A percentile compares a stretch with the other conserved stretches of the same genome.
Evolutionary conservation across 768 basidiomycete species (phyloP).

Genomic region (Plicaturopsis crispa): DNA sequence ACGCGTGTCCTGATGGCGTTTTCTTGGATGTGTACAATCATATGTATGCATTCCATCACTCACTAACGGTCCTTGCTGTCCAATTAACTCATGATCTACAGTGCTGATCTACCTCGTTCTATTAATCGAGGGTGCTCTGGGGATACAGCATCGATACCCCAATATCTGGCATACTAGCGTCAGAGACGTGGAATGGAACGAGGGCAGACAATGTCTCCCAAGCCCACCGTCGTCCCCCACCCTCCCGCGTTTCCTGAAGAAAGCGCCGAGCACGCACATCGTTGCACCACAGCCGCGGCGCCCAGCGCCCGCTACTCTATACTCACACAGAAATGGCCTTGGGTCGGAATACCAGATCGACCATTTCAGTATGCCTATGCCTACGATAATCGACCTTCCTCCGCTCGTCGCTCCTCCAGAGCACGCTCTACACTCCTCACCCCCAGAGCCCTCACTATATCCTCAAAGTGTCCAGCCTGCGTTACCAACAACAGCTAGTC

Average conservation of each 20-base stretch:
- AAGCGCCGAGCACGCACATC: conserved; percentile 27
- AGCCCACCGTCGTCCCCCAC: conserved; percentile 28
- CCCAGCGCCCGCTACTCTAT: conserved; percentile 14
- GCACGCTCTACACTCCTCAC: conserved; percentile 5
- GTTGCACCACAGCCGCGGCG: conserved; percentile 37
- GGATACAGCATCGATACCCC: conserved; percentile 34
- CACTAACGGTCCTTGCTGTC: conserved; percentile 1
- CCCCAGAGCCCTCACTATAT: conserved; percentile 23
- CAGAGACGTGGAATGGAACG: conserved; percentile 31
- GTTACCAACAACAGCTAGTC: conserved; percentile 7
- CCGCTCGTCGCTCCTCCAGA: conserved; percentile 12
- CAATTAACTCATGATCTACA: conserved; percentile 16
- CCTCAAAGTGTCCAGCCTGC: conserved; percentile 19
- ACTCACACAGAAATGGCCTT: conserved; percentile 31
- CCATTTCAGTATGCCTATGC: conserved; percentile 23
- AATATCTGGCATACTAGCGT: conserved; percentile 45
- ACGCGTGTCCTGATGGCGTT: conserved; percentile 50
- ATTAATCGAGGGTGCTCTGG: conserved; percentile 35
- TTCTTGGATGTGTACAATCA: conserved; percentile 41
- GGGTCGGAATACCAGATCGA: conserved; percentile 41
- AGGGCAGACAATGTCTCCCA: conserved; percentile 18
- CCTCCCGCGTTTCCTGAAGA: conserved; percentile 25
- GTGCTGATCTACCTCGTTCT: conserved; percentile 53
- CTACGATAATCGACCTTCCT: conserved; percentile 14
- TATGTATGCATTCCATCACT: conserved; percentile 24